Evolutionary conservation across 306 rosid genomes (phyloP).

Genomic region (Corylus americana): DNA sequence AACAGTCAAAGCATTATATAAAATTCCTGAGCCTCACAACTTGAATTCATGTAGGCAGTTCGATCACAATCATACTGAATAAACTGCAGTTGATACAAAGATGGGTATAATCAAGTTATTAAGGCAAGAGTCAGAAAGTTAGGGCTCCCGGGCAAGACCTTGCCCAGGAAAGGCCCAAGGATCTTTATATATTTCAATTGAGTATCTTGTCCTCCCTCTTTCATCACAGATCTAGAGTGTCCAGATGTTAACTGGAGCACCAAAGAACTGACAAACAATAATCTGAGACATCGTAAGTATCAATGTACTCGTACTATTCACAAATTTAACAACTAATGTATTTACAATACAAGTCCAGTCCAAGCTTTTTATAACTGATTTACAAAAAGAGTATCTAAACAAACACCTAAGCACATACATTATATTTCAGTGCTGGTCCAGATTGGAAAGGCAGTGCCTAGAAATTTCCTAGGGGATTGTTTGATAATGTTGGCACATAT

Average conservation of each 20-base stretch:
- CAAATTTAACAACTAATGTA: neutral
- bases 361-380: neutral
- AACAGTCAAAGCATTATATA: conserved; percentile 16
- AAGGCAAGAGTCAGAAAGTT: neutral
- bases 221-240: neutral
- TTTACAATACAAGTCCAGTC: neutral
- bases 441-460: neutral
- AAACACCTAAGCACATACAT: neutral
- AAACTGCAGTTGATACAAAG: neutral
- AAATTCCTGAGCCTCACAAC: neutral
- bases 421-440: neutral
- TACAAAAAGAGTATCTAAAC: neutral
- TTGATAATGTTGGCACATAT: neutral
- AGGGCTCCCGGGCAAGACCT: neutral
- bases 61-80: neutral
- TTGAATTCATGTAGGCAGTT: neutral
- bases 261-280: neutral
- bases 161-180: neutral
- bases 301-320: neutral
- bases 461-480: neutral
- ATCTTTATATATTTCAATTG: neutral
- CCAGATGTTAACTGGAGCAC: neutral
- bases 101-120: neutral
- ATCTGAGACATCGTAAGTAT: neutral
- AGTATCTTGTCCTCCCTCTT: neutral